A percentile compares a stretch with the other conserved stretches of the same genome.
phyloP scores from a whole-genome alignment of 2,329 filamentous ascomycete species.

The Davidsoniella australis region DNA sequence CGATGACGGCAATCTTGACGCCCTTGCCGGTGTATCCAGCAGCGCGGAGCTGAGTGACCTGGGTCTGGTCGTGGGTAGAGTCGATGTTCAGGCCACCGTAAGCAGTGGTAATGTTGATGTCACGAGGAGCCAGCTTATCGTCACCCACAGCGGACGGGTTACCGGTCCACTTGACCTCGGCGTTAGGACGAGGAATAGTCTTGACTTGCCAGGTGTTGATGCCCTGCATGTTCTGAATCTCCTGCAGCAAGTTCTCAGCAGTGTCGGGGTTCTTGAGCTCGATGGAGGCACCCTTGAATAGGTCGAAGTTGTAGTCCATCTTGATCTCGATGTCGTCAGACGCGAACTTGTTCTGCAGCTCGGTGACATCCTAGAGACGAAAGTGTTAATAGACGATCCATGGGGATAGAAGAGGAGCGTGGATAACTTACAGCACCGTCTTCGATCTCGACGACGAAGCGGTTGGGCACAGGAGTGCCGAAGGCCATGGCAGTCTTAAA shows the following conservation, averaged over 20 bases:
- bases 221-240: constrained; percentile 25
- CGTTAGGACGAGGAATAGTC: constrained; percentile 25
- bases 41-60: constrained; percentile 34
- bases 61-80: constrained; percentile 37
- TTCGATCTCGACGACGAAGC: constrained; percentile 37
- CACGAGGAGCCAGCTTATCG: constrained; percentile 7
- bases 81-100: constrained; percentile 17
- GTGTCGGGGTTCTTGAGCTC: constrained; percentile 30
- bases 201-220: constrained; percentile 35
- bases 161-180: constrained; percentile 29
- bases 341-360: constrained; percentile 23
- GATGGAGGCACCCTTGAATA: constrained; percentile 38
- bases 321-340: constrained; percentile 25
- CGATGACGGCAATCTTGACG: constrained; percentile 35
- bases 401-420: not conserved
- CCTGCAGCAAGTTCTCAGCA: constrained; percentile 25
- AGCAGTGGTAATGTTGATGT: not conserved
- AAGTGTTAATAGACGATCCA: not conserved
- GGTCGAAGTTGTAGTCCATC: constrained; percentile 30
- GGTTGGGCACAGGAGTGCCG: constrained; percentile 23
- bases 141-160: constrained; percentile 15
- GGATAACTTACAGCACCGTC: constrained; percentile 26
- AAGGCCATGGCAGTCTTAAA: constrained; percentile 16
- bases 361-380: constrained; percentile 23
- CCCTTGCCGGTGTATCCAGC: constrained; percentile 32